Evolutionary conservation across 352 stramenopile genomes (phyloP), one percentile per base, ranked within the genome.

Genomic region (Globisporangium cederbergense): DNA sequence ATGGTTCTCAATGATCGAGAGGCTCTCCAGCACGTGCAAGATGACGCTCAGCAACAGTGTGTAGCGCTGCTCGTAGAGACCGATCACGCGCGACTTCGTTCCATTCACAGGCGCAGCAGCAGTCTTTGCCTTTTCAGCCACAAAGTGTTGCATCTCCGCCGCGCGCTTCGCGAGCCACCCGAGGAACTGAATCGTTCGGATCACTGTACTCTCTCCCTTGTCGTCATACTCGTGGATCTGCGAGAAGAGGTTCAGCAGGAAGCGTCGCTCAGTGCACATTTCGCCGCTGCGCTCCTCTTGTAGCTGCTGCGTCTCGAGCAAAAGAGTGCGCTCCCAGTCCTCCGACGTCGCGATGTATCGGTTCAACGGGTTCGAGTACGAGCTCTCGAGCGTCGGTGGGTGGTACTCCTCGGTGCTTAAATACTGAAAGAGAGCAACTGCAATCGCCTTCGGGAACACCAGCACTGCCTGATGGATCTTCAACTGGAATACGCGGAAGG

Each of bases 1-100:
- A 65, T 93, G 86, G 65, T 96, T 96, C 58, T 96, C 88, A 52
- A 96, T 96, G 64, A 95, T 94, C 13, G 85, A 92, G 25, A 93
- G 74, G 43, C 84, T 91, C 62, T 96, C 88, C 28, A 96, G 76
- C 53, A 96, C 81, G 53, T 95, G 80, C 36, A 91, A 68, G 22
- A 94, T 75, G 20, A 96, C 79, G 34, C 80, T 80, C 40, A 96
- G 67, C 38, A 96, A 66, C 20, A 92, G 60, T 47, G 83, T 84
- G 62, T 92, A 91, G 11, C 83, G 78, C 64, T 81, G 69, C 14
- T 64, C 72, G 53, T 65, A 79, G 45, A 69, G 67, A 1, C 68
- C 60, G 53, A 52, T 60, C 57, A 58, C 47, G 62, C 25, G 42
- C 25, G 53, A 60, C 32, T 60, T 72, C 3, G 67, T 47, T 20